These are phyloP conservation scores for Boeremia exigua DNA, from an alignment of 2,329 filamentous ascomycete genomes.

Conservation along the genomic window DNA sequence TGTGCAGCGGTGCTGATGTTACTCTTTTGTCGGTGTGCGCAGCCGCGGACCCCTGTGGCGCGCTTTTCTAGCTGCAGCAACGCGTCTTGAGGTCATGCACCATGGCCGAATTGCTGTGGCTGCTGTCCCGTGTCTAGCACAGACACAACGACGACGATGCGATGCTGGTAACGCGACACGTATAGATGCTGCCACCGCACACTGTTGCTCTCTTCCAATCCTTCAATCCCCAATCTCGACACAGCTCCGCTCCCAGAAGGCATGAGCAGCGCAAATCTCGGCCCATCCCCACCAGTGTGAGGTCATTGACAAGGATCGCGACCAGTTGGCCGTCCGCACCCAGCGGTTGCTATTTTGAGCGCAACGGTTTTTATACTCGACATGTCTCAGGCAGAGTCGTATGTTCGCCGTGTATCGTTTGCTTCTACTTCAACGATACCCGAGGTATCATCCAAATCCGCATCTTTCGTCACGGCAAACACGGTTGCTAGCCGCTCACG, in stretches of 20 bases:
- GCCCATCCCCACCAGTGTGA: slow-evolving; percentile 27
- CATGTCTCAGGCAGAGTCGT: slow-evolving; percentile 11
- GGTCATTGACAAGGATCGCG: slow-evolving; percentile 45
- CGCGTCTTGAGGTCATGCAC: slow-evolving; percentile 10
- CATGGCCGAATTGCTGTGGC: slow-evolving; percentile 12
- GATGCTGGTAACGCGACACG: slow-evolving; percentile 11
- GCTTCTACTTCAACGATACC: slow-evolving; percentile 13
- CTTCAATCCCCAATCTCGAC: neutral
- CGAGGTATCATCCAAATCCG: neutral
- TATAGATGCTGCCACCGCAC: slow-evolving; percentile 16
- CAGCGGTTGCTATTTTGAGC: slow-evolving; percentile 21
- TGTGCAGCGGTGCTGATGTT: neutral
- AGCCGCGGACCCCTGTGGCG: slow-evolving; percentile 9
- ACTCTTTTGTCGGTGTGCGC: neutral
- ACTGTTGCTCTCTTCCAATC: neutral
- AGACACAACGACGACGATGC: slow-evolving; percentile 9
- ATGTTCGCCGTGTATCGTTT: slow-evolving; percentile 14
- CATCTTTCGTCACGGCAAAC: slow-evolving; percentile 1
- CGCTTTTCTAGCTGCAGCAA: slow-evolving; percentile 14
- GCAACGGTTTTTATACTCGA: slow-evolving; percentile 12
- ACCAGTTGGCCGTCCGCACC: slow-evolving; percentile 29
- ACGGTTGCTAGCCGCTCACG: slow-evolving; percentile 8
- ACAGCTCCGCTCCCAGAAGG: neutral
- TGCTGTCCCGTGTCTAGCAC: slow-evolving; percentile 11
- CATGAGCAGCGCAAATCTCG: slow-evolving; percentile 18